Conservation (phyloP, 176 grass and related monocot genomes). For the Eragrostis curvula region DNA sequence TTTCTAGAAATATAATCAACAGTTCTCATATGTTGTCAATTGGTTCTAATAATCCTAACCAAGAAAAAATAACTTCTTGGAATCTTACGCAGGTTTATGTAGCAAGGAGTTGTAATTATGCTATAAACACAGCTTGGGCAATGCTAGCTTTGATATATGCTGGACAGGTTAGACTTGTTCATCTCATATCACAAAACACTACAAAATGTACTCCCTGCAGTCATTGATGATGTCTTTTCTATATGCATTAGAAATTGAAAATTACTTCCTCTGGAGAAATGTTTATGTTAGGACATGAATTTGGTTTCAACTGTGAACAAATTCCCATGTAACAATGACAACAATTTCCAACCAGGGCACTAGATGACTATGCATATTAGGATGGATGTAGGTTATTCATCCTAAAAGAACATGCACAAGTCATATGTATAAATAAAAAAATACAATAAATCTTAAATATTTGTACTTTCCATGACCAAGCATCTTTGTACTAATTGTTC, state of each 20-base stretch:
- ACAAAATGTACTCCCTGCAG: neutral
- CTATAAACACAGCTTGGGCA: slow-evolving; percentile 22
- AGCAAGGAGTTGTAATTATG: neutral
- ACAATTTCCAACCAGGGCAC: too few species aligned
- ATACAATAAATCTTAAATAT: neutral
- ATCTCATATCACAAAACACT: neutral
- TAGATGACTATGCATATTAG: too few species aligned
- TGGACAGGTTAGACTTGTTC: slow-evolving; percentile 30
- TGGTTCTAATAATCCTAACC: too few species aligned
- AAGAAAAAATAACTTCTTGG: neutral
- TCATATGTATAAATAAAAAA: too few species aligned
- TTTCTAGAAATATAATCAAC: neutral
- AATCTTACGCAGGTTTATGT: slow-evolving; percentile 3
- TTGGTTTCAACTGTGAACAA: too few species aligned
- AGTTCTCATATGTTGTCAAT: neutral
- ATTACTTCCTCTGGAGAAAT: too few species aligned
- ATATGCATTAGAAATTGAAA: too few species aligned
- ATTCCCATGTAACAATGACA: too few species aligned
- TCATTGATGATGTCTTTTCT: neutral
- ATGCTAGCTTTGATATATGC: slow-evolving; percentile 24
- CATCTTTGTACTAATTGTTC: neutral
- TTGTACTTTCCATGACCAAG: too few species aligned
- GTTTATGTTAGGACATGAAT: too few species aligned
- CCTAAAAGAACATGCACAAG: too few species aligned
- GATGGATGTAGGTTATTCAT: too few species aligned